phyloP scores from a whole-genome alignment of 306 rosid species.

The Trichosanthes truncata region DNA sequence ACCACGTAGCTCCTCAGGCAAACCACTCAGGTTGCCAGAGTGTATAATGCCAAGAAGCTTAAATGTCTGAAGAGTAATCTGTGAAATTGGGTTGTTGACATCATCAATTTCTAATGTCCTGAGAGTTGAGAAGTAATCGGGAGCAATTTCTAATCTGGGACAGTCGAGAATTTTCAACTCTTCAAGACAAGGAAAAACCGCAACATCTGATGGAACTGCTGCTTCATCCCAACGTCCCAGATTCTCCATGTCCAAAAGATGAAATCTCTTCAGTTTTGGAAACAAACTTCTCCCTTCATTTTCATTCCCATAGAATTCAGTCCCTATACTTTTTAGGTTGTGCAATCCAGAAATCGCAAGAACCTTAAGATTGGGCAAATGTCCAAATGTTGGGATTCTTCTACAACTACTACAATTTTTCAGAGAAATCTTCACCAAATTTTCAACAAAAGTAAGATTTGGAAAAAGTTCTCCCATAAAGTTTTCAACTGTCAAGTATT shows the following conservation, averaged over 20 bases:
- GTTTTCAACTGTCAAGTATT: background rate
- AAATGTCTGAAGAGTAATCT: background rate
- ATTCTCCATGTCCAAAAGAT: constrained; percentile 7
- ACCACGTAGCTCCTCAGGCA: constrained; percentile 7
- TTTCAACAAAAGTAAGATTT: constrained; percentile 5
- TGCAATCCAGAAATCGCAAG: constrained; percentile 9
- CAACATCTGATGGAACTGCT: background rate
- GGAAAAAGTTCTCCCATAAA: constrained; percentile 6
- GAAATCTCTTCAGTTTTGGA: constrained; percentile 5
- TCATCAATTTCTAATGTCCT: background rate
- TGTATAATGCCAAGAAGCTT: constrained; percentile 5
- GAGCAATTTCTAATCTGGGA: constrained; percentile 5
- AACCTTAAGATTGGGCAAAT: background rate
- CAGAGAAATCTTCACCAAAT: background rate
- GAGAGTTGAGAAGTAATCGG: constrained; percentile 6
- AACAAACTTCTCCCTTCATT: background rate
- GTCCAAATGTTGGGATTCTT: constrained; percentile 2
- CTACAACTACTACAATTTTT: background rate
- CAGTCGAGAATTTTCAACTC: constrained; percentile 5
- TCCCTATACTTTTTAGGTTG: background rate
- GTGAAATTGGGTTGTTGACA: constrained; percentile 4
- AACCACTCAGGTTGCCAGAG: constrained; percentile 3
- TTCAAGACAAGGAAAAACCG: constrained; percentile 7
- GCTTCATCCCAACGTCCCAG: constrained; percentile 2
- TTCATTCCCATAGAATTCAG: background rate